Percentiles rank a stretch among this genome's conserved stretches.
Evolutionary conservation across 208 protist species (phyloP).

Genomic region (Strigomonas oncopelti): DNA sequence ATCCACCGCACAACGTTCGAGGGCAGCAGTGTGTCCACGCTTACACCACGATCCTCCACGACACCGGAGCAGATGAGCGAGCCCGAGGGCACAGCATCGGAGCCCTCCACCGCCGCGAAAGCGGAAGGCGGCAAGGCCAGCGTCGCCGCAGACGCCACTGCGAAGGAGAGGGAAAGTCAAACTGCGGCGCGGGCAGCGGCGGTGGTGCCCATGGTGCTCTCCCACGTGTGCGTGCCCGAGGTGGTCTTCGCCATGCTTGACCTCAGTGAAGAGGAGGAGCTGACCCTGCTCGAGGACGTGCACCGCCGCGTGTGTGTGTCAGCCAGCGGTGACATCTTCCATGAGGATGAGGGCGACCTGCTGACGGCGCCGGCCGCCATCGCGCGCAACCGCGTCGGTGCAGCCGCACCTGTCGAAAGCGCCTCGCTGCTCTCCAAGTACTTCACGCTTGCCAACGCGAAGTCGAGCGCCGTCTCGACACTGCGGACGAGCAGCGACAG

Average conservation of each 20-base stretch:
- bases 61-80: background rate
- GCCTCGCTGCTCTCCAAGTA: background rate
- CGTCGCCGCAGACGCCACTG: background rate
- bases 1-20: background rate
- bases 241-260: background rate
- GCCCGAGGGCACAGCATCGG: too few species aligned
- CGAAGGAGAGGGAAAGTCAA: background rate
- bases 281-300: slow-evolving; percentile 1
- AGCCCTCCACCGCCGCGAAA: too few species aligned
- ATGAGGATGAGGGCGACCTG: background rate
- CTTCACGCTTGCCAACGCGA: background rate
- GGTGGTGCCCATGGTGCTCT: background rate
- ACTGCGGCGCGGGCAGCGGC: background rate
- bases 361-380: background rate
- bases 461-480: background rate
- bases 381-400: background rate
- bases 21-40: background rate
- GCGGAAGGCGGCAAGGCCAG: background rate
- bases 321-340: too few species aligned
- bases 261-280: slow-evolving; percentile 2
- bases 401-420: background rate
- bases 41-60: background rate
- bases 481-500: background rate
- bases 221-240: slow-evolving; percentile 4
- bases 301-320: background rate